phyloP scores from a whole-genome alignment of 441 rosid genomes.

The Gossypium aridum region DNA sequence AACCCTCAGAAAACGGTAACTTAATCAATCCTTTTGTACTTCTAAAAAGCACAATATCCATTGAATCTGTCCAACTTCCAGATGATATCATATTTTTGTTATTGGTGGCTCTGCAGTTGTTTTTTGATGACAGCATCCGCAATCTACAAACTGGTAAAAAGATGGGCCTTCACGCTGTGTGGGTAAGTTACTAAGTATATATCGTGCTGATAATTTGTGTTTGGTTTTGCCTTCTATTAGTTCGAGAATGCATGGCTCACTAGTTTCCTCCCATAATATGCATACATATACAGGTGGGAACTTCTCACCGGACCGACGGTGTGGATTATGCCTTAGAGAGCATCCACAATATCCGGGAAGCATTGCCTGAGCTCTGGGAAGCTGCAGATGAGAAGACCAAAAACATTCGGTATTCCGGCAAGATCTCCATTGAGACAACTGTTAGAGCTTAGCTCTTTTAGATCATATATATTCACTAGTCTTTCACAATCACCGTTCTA shows the following conservation, averaged over 20 bases:
- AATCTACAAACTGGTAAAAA: constrained; percentile 63
- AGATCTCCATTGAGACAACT: constrained; percentile 57
- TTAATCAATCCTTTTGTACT: not conserved
- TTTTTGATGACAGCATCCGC: constrained; percentile 83
- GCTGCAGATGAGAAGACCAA: constrained; percentile 40
- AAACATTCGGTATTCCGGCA: constrained; percentile 28
- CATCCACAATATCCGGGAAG: constrained; percentile 87
- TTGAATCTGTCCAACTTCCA: not conserved
- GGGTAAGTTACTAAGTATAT: constrained; percentile 38
- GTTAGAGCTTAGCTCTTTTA: constrained; percentile 37
- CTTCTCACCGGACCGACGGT: constrained; percentile 44
- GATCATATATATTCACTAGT: not conserved
- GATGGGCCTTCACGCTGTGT: constrained; percentile 67
- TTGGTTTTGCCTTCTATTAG: not conserved
- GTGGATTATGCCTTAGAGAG: constrained; percentile 76
- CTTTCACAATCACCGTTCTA: not conserved
- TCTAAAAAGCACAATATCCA: not conserved
- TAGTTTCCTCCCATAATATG: not conserved
- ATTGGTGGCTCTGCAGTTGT: constrained; percentile 42
- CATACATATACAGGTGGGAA: constrained; percentile 51
- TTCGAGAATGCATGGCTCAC: not conserved
- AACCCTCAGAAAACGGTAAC: constrained; percentile 68
- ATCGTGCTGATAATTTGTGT: not conserved
- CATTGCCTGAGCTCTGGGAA: constrained; percentile 85
- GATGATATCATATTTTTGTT: not conserved